These are phyloP conservation scores for Candida morakotiae DNA, from an alignment of 805 yeast genomes.

Conservation along the genomic window DNA sequence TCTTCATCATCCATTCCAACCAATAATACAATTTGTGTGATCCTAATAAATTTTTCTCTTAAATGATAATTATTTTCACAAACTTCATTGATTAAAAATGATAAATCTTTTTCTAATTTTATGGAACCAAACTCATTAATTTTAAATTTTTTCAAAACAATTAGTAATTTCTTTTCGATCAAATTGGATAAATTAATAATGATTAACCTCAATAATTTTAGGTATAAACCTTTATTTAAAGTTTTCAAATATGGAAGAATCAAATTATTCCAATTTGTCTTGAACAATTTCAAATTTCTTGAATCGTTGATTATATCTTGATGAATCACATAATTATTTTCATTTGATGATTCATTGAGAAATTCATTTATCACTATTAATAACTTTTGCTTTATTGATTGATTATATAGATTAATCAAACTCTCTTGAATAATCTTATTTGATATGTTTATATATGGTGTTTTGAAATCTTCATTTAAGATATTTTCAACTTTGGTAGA, in stretches of 20 bases:
- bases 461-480: constrained; percentile 26
- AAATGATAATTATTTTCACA: constrained; percentile 69
- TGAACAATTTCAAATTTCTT: constrained; percentile 44
- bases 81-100: constrained; percentile 67
- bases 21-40: constrained; percentile 80
- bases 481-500: constrained; percentile 26
- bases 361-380: constrained; percentile 42
- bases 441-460: constrained; percentile 29
- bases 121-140: constrained; percentile 82
- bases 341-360: constrained; percentile 30
- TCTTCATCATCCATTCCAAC: constrained; percentile 75
- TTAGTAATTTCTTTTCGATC: constrained; percentile 66
- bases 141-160: constrained; percentile 49
- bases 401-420: constrained; percentile 46
- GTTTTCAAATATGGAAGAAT: constrained; percentile 63
- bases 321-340: constrained; percentile 27
- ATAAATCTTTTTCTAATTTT: constrained; percentile 76
- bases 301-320: constrained; percentile 25
- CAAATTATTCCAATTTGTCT: constrained; percentile 59
- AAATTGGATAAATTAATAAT: constrained; percentile 52
- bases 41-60: constrained; percentile 72
- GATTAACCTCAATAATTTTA: constrained; percentile 43
- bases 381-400: constrained; percentile 42
- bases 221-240: constrained; percentile 48
- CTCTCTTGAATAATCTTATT: constrained; percentile 41